Evolutionary conservation across 2,329 filamentous ascomycete species (phyloP), one percentile per base, ranked within the genome.

Genomic region (Colletotrichum coccodes): DNA sequence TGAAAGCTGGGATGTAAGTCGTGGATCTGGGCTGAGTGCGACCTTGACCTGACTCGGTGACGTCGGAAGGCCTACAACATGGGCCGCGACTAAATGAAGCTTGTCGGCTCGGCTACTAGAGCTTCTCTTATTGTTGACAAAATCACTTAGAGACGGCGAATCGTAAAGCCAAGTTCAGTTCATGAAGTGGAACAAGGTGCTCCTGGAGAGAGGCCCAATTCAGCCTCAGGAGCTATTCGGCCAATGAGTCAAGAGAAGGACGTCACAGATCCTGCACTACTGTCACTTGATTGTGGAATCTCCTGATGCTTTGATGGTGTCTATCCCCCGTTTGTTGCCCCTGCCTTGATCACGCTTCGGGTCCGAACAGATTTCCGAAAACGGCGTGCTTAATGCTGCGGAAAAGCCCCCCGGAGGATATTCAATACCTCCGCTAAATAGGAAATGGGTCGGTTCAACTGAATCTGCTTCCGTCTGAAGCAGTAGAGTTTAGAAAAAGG

Each of bases 41-140:
- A 63, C 64, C 12, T 9, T 50, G 34, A 16, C 11, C 64, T 63
- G 64, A 68, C 42, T 68, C 64, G 30, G 52, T 50, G 6, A 14
- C n/a, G 11, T 28, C 23, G 14, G 6, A 28, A 40, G 49, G 28
- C 50, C 64, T 49, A 56, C 58, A 16, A 4, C 0, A 6, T 26
- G n/a, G 42, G 38, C 42, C 40, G 42, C 47, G 53, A 7, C 42
- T 54, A n/a, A 26, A 61, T 65, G 46, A 40, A 36, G 32, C 28
- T 28, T 30, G 36, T 23, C 16, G 12, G 49, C 3, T 62, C 16
- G 6, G n/a, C 52, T 46, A 23, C 23, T 21, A 23, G 32, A 21
- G n/a, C 21, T 16, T n/a, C 18, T 18, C 14, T 16, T n/a, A 23
- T 34, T 52, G 12, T 46, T 4, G 16, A 56, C 12, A 44, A 30